Conservation (phyloP, 768 basidiomycete genomes). For the Lactarius hatsudake region DNA sequence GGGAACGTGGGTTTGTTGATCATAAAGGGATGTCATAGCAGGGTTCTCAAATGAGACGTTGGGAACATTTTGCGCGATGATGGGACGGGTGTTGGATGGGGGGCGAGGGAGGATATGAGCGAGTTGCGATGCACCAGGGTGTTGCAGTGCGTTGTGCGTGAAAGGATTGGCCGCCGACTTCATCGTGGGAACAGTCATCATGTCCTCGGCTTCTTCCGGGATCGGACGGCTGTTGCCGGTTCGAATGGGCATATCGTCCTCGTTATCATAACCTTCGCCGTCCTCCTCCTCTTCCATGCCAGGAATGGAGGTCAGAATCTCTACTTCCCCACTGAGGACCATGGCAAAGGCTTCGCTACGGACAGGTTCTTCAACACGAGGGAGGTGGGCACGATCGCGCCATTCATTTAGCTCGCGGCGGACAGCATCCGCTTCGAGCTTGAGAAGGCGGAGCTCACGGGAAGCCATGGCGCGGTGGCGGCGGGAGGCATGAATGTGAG, state of each 20-base stretch:
- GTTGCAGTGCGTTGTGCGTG: constrained; percentile 34
- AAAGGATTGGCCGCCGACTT: constrained; percentile 37
- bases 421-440: constrained; percentile 80
- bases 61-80: constrained; percentile 45
- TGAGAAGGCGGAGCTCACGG: constrained; percentile 75
- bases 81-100: constrained; percentile 38
- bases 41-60: constrained; percentile 53
- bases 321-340: constrained; percentile 68
- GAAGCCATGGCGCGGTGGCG: constrained; percentile 79
- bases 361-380: constrained; percentile 68
- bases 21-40: constrained; percentile 45
- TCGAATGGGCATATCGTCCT: constrained; percentile 30
- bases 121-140: constrained; percentile 23
- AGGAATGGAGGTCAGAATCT: constrained; percentile 50
- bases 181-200: constrained; percentile 37
- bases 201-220: constrained; percentile 29
- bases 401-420: constrained; percentile 92
- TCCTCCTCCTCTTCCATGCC: constrained; percentile 58
- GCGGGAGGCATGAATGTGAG: constrained; percentile 79
- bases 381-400: constrained; percentile 73
- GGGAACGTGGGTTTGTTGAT: constrained; percentile 36
- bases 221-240: constrained; percentile 28
- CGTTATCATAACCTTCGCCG: constrained; percentile 47
- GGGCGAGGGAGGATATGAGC: constrained; percentile 33
- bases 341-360: constrained; percentile 70